phyloP scores from a whole-genome alignment of 2,329 filamentous ascomycete genomes.

The Fusarium sarcochroum region DNA sequence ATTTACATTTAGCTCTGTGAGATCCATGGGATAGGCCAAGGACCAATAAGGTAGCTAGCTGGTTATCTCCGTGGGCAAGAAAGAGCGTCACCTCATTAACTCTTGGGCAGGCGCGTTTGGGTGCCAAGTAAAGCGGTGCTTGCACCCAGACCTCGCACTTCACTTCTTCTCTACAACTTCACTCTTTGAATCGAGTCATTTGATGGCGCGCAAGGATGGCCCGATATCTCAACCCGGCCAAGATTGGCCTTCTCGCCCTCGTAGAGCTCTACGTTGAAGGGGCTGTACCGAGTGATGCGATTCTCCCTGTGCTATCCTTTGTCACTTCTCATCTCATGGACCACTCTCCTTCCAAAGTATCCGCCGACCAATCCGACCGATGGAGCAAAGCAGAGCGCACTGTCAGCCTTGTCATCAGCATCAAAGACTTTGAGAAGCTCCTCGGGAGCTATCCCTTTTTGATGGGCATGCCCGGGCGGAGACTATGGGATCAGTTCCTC shows the following conservation, averaged over 20 bases:
- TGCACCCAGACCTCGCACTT: conserved; percentile 1
- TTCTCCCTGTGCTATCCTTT: conserved; percentile 83
- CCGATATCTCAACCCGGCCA: conserved; percentile 89
- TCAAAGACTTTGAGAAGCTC: conserved; percentile 72
- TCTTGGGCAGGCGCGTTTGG: conserved; percentile 28
- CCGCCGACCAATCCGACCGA: conserved; percentile 49
- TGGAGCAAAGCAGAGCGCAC: conserved; percentile 66
- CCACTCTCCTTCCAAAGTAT: conserved; percentile 50
- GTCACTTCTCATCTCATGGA: conserved; percentile 79
- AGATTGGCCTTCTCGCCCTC: conserved; percentile 85
- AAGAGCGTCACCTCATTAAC: conserved; percentile 13
- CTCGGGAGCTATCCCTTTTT: conserved; percentile 66
- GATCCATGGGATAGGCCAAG: not conserved
- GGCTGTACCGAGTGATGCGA: conserved; percentile 76
- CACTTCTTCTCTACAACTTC: not conserved
- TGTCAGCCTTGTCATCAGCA: conserved; percentile 66
- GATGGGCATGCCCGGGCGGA: conserved; percentile 77
- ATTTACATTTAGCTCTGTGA: not conserved
- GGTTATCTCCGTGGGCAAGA: not conserved
- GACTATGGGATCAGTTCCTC: conserved; percentile 90
- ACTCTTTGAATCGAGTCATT: not conserved
- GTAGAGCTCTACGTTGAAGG: conserved; percentile 85
- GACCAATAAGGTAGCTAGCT: conserved; percentile 8
- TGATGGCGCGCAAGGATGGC: conserved; percentile 67
- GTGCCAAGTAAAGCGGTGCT: conserved; percentile 11